These are phyloP conservation scores for Camelina neglecta DNA, from an alignment of 345 rosid genomes.

Conservation along the genomic window DNA sequence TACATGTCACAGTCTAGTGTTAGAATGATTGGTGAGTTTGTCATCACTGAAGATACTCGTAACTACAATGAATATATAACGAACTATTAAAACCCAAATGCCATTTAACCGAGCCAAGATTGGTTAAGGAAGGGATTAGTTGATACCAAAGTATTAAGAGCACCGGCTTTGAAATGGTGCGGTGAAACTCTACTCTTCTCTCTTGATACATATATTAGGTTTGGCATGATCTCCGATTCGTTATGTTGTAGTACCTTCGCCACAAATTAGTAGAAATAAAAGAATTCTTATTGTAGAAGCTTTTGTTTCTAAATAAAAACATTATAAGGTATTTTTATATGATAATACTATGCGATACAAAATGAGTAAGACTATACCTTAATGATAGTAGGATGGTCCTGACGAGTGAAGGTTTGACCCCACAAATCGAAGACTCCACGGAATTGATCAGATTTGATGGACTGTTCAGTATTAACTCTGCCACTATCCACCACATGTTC, in stretches of 20 bases:
- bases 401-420: conserved; percentile 47
- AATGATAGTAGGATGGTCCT: conserved; percentile 67
- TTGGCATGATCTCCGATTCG: conserved; percentile 52
- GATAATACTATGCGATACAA: background rate
- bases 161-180: conserved; percentile 77
- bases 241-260: conserved; percentile 52
- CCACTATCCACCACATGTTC: no score
- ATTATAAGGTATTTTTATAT: background rate
- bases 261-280: background rate
- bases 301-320: background rate
- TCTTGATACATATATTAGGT: conserved; percentile 64
- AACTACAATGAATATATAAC: conserved; percentile 43
- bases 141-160: conserved; percentile 66
- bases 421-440: no score
- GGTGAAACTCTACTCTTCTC: conserved; percentile 54
- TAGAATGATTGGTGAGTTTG: conserved; percentile 64
- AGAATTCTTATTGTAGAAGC: background rate
- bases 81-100: no score
- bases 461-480: no score
- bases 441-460: no score
- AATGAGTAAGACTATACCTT: conserved; percentile 43
- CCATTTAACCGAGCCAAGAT: background rate
- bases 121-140: background rate
- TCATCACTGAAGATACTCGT: conserved; percentile 67
- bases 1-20: conserved; percentile 77